Percentiles rank a stretch among this genome's conserved stretches.
These are phyloP conservation scores for Alternaria brassicae DNA, from an alignment of 2,329 filamentous ascomycete genomes.

Conservation along the genomic window DNA sequence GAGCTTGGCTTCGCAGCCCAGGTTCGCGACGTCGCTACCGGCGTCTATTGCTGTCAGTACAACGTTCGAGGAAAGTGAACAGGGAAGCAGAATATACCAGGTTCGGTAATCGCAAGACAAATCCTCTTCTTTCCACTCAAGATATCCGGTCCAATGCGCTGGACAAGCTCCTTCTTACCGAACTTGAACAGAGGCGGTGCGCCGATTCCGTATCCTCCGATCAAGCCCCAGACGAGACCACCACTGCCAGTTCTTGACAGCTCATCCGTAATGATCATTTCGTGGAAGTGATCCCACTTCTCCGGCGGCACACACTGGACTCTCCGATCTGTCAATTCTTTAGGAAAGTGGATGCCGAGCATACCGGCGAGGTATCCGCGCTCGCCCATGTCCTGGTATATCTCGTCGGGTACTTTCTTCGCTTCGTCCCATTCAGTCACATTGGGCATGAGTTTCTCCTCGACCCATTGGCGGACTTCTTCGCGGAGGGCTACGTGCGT, in stretches of 20 bases:
- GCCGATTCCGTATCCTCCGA: slow-evolving; percentile 94
- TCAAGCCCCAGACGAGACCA: slow-evolving; percentile 94
- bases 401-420: slow-evolving; percentile 82
- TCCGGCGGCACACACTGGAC: slow-evolving; percentile 82
- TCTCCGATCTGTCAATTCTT: slow-evolving; percentile 70
- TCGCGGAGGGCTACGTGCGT: slow-evolving; percentile 88
- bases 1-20: slow-evolving; percentile 95
- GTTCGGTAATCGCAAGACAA: slow-evolving; percentile 96
- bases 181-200: slow-evolving; percentile 92
- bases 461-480: slow-evolving; percentile 92
- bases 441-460: slow-evolving; percentile 85
- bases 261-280: slow-evolving; percentile 94
- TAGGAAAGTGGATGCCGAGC: slow-evolving; percentile 72
- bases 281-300: slow-evolving; percentile 98
- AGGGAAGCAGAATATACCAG: slow-evolving; percentile 36
- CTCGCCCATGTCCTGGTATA: slow-evolving; percentile 96
- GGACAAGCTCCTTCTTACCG: slow-evolving; percentile 81
- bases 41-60: slow-evolving; percentile 65
- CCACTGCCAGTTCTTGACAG: slow-evolving; percentile 86
- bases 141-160: slow-evolving; percentile 88
- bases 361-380: slow-evolving; percentile 68
- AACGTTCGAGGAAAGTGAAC: not conserved
- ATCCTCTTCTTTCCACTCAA: slow-evolving; percentile 94
- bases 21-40: slow-evolving; percentile 91
- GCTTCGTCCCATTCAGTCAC: slow-evolving; percentile 97